Evolutionary conservation across 2,329 filamentous ascomycete genomes (phyloP).

Genomic region (Harringtonia lauricola): DNA sequence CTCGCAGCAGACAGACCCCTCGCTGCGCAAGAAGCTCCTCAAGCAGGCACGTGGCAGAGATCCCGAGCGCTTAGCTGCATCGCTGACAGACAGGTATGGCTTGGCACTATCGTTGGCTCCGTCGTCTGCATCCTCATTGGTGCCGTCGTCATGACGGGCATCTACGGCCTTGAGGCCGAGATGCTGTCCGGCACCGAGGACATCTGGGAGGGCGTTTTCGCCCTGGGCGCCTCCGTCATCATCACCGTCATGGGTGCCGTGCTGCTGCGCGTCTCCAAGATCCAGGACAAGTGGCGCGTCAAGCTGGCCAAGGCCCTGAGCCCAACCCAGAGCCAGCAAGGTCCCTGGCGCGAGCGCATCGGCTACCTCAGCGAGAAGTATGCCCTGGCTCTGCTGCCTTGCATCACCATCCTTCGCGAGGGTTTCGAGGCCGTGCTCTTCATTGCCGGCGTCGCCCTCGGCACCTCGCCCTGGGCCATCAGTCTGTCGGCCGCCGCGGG

Average conservation of each 20-base stretch:
- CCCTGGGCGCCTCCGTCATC: conserved; percentile 55
- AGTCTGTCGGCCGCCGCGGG: conserved; percentile 60
- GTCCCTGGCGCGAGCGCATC: conserved; percentile 22
- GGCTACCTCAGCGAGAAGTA: conserved; percentile 59
- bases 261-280: conserved; percentile 62
- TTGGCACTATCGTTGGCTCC: conserved; percentile 50
- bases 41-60: too few species aligned
- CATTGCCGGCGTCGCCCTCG: conserved; percentile 63
- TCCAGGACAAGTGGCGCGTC: conserved; percentile 66
- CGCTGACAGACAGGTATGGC: conserved; percentile 40
- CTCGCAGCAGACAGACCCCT: conserved; percentile 47
- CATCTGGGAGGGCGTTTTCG: conserved; percentile 64
- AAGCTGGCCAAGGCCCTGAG: conserved; percentile 60
- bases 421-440: conserved; percentile 73
- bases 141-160: conserved; percentile 57
- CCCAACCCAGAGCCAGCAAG: conserved; percentile 22
- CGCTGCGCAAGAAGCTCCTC: conserved; percentile 56
- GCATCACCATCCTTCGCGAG: conserved; percentile 67
- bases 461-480: conserved; percentile 56
- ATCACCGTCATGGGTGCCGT: conserved; percentile 64
- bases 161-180: conserved; percentile 57
- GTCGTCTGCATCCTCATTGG: conserved; percentile 55
- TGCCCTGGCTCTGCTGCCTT: conserved; percentile 66
- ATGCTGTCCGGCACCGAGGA: conserved; percentile 52
- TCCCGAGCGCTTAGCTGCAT: too few species aligned